These are phyloP conservation scores for Volvariella volvacea DNA, from an alignment of 1,284 basidiomycete genomes.

Conservation along the genomic window DNA sequence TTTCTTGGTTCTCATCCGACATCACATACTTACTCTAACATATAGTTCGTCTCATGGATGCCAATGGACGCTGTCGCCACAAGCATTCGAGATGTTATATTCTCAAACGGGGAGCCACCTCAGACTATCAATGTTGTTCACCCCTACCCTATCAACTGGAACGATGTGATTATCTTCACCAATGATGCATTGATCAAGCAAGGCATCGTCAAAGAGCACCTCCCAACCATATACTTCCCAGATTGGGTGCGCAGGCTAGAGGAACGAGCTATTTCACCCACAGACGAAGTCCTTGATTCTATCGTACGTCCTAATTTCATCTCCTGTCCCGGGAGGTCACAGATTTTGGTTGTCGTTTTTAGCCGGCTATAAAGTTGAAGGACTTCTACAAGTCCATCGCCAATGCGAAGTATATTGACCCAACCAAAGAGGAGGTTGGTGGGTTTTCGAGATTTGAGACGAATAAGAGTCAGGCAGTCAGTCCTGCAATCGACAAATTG, in stretches of 20 bases:
- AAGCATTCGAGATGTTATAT: conserved; percentile 11
- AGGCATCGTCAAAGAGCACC: not conserved
- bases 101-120: conserved; percentile 6
- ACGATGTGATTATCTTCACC: conserved; percentile 7
- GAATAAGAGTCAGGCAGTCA: not conserved
- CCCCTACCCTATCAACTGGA: conserved; percentile 11
- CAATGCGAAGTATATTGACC: not conserved
- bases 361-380: no score
- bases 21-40: no score
- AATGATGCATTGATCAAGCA: conserved; percentile 2
- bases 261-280: not conserved
- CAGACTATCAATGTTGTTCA: conserved; percentile 12
- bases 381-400: not conserved
- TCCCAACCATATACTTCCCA: conserved; percentile 8
- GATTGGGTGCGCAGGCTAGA: conserved; percentile 12
- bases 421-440: not conserved
- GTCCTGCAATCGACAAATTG: not conserved
- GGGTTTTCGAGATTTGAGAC: not conserved
- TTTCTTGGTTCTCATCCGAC: no score
- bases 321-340: no score
- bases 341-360: conserved; percentile 3
- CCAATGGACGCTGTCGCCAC: conserved; percentile 12
- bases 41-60: conserved; percentile 12
- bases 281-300: no score
- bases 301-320: no score